These are phyloP conservation scores for Lanmaoa pseudosensibilis DNA, from an alignment of 768 basidiomycete genomes.

Conservation along the genomic window DNA sequence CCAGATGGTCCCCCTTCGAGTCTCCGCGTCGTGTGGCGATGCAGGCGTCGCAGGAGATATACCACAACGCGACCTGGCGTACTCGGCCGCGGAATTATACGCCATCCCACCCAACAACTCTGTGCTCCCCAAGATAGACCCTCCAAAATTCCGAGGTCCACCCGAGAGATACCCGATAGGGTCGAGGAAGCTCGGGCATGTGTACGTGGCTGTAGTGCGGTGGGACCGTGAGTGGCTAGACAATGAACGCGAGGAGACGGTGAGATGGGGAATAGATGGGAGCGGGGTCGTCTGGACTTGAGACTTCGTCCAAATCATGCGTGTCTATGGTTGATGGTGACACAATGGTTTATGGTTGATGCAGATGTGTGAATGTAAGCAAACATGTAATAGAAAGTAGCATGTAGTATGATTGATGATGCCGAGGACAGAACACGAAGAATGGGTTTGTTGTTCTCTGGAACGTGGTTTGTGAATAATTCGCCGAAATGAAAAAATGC, in stretches of 20 bases:
- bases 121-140: slow-evolving; percentile 62
- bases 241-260: slow-evolving; percentile 63
- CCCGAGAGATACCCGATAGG: slow-evolving; percentile 41
- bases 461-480: too few relatives aligned
- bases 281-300: slow-evolving; percentile 27
- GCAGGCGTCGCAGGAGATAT: slow-evolving; percentile 1
- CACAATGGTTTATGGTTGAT: too few relatives aligned
- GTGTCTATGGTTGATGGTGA: too few relatives aligned
- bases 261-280: slow-evolving; percentile 62
- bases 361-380: too few relatives aligned
- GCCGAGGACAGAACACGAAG: too few relatives aligned
- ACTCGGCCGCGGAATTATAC: slow-evolving; percentile 45
- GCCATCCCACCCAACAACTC: slow-evolving; percentile 63
- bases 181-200: slow-evolving; percentile 26
- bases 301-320: slow-evolving; percentile 18
- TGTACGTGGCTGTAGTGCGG: slow-evolving; percentile 21
- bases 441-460: too few relatives aligned
- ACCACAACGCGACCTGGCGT: slow-evolving; percentile 38
- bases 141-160: slow-evolving; percentile 57
- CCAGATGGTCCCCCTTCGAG: slow-evolving; percentile 18
- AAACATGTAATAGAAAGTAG: too few relatives aligned
- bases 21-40: slow-evolving; percentile 6
- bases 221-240: slow-evolving; percentile 31
- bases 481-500: too few relatives aligned
- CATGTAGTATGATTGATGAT: too few relatives aligned